Evolutionary conservation across 2,329 filamentous ascomycete species (phyloP).

Genomic region (Gaeumannomyces tritici): DNA sequence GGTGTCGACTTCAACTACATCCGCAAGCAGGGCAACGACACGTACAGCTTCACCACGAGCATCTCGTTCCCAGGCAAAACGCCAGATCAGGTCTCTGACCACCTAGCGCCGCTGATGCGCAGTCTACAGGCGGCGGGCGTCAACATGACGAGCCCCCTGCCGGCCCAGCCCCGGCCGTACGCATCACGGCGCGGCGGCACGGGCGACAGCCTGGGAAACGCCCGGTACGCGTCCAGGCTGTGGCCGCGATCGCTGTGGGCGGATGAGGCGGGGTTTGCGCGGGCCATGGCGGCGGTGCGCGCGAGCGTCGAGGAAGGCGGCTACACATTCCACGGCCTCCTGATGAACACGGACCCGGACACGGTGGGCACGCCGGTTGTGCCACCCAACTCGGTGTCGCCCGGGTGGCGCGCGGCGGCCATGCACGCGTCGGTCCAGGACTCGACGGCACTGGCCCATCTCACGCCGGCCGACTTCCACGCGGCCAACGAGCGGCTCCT

Average conservation of each 20-base stretch:
- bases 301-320: conserved; percentile 23
- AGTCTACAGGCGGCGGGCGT: conserved; percentile 21
- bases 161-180: conserved; percentile 8
- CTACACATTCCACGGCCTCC: conserved; percentile 23
- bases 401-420: conserved; percentile 14
- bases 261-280: conserved; percentile 11
- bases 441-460: conserved; percentile 5
- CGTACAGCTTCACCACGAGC: conserved; percentile 13
- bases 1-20: conserved; percentile 17
- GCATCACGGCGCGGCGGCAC: conserved; percentile 8
- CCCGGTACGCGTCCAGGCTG: conserved; percentile 20
- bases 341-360: conserved; percentile 15
- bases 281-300: conserved; percentile 19
- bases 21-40: conserved; percentile 14
- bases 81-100: conserved; percentile 15
- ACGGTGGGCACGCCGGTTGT: conserved; percentile 11
- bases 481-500: conserved; percentile 8
- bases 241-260: conserved; percentile 23
- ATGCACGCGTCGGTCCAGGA: conserved; percentile 14
- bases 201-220: conserved; percentile 11
- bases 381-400: conserved; percentile 10
- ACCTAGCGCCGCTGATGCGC: conserved; percentile 20
- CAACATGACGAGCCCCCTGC: conserved; percentile 9
- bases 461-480: conserved; percentile 4
- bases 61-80: conserved; percentile 17